A percentile compares a stretch with the other conserved stretches of the same genome.
Evolutionary conservation across 306 rosid species (phyloP).

Genomic region (Abrus precatorius): DNA sequence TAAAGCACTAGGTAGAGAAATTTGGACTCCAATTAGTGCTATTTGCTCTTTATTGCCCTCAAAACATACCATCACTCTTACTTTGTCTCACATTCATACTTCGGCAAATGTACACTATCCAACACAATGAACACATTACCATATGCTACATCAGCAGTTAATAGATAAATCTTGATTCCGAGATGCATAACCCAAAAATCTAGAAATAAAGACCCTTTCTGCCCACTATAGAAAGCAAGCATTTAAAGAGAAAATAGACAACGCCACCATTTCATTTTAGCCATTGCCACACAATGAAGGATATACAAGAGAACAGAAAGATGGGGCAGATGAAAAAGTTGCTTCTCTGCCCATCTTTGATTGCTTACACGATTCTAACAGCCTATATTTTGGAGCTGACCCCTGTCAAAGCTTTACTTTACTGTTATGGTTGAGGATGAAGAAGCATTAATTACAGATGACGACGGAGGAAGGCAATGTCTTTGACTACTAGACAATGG

Average conservation of each 20-base stretch:
- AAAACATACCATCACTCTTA: neutral
- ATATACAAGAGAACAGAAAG: slow-evolving; percentile 42
- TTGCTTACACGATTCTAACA: slow-evolving; percentile 49
- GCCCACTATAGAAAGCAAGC: slow-evolving; percentile 22
- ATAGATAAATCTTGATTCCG: neutral
- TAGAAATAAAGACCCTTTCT: slow-evolving; percentile 29
- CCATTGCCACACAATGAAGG: slow-evolving; percentile 9
- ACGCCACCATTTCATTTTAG: slow-evolving; percentile 46
- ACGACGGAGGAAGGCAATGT: slow-evolving; percentile 60
- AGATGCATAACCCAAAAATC: neutral
- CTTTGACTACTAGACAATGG: slow-evolving; percentile 59
- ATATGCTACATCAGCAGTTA: slow-evolving; percentile 1
- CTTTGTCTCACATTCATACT: slow-evolving; percentile 27
- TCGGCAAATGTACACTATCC: slow-evolving; percentile 10
- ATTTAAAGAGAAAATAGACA: slow-evolving; percentile 48
- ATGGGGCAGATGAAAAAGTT: slow-evolving; percentile 38
- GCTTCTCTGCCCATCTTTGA: slow-evolving; percentile 49
- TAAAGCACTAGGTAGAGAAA: neutral
- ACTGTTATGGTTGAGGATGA: slow-evolving; percentile 64
- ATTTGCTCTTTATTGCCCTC: neutral
- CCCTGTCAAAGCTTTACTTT: slow-evolving; percentile 60
- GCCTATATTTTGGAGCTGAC: slow-evolving; percentile 44
- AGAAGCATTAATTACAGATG: slow-evolving; percentile 68
- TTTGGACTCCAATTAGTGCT: neutral
- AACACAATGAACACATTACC: slow-evolving; percentile 29